Evolutionary conservation across 2,329 filamentous ascomycete genomes (phyloP), one percentile per base, ranked within the genome.

Genomic region (Graphiopsis chlorocephala): DNA sequence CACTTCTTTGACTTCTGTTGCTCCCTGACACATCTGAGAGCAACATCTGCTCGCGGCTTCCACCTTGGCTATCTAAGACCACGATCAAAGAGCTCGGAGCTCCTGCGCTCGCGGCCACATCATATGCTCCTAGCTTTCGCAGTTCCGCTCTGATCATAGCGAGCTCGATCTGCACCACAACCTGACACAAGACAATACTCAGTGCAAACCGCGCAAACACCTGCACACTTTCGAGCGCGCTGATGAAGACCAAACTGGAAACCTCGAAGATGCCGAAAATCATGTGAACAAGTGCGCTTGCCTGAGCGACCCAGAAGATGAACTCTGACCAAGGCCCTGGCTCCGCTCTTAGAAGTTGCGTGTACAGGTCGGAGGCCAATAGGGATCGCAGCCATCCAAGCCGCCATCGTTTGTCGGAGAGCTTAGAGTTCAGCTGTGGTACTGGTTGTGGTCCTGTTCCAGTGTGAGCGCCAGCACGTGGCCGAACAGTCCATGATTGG

Each of bases 211-310:
- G 57, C 15, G 38, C 57, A 17, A 60, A 48, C 26, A 60, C 57
- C 25, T 23, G 15, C 17, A 60, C 42, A 15, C 57, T 48, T 20
- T 60, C 57, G 2, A 60, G 25, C 17, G 57, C 57, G 25, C 26
- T 60, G 25, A 60, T 60, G 57, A 50, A 60, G 25, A 60, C 38
- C 25, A 60, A n/a, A 25, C 57, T 60, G 38, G 57, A 60, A 12
- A 59, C 38, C 14, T 26, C 56, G 56, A 59, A 59, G 56, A 59
- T 59, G 2, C 56, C 56, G 8, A 59, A 59, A 7, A 59, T 45
- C 56, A 59, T 59, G 56, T 59, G 56, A 26, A 47, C 35, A 25
- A 48, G 25, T 20, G 35, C 56, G 17, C 33, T 47, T 14, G 56
- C 56, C 20, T 59, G 38, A 4, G 56, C 56, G 23, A 59, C 14